Evolutionary conservation across 352 stramenopile genomes (phyloP).

Genomic region (Hyaloperonospora brassicae): DNA sequence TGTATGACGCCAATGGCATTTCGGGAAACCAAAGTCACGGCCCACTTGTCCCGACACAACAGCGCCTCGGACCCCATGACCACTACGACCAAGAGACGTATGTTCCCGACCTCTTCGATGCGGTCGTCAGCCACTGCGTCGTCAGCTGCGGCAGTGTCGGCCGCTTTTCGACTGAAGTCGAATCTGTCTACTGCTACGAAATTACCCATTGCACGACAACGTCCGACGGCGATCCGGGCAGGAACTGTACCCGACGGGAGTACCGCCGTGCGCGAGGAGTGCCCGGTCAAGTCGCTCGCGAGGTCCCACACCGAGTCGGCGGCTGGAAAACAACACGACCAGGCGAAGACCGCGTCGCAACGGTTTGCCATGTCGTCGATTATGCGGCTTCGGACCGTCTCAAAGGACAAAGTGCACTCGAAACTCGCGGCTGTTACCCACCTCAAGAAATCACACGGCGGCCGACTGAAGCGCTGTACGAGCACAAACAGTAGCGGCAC

Average conservation of each 20-base stretch:
- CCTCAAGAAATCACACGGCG: constrained; percentile 10
- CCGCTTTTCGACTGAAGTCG: constrained; percentile 25
- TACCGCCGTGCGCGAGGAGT: constrained; percentile 7
- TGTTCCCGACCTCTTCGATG: constrained; percentile 33
- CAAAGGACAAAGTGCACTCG: constrained; percentile 20
- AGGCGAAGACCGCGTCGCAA: constrained; percentile 9
- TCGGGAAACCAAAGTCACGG: too few relatives aligned
- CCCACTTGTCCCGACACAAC: too few relatives aligned
- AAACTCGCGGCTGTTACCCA: constrained; percentile 6
- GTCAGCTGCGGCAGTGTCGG: constrained; percentile 25
- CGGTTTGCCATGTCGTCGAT: constrained; percentile 29
- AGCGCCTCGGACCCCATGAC: too few relatives aligned
- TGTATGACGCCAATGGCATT: too few relatives aligned
- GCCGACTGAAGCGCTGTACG: constrained; percentile 10
- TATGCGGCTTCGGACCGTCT: constrained; percentile 17
- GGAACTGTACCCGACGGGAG: background rate
- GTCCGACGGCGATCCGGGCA: constrained; percentile 7
- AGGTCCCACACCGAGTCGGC: constrained; percentile 18
- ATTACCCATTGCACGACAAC: constrained; percentile 24
- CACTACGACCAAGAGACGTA: constrained; percentile 27
- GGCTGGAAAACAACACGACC: constrained; percentile 11
- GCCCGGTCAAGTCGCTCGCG: constrained; percentile 5
- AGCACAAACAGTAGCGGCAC: background rate
- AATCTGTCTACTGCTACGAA: constrained; percentile 31
- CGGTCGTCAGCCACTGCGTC: constrained; percentile 32